These are phyloP conservation scores for Meyerozyma sp. DNA, from an alignment of 1,139 yeast species.

Conservation along the genomic window DNA sequence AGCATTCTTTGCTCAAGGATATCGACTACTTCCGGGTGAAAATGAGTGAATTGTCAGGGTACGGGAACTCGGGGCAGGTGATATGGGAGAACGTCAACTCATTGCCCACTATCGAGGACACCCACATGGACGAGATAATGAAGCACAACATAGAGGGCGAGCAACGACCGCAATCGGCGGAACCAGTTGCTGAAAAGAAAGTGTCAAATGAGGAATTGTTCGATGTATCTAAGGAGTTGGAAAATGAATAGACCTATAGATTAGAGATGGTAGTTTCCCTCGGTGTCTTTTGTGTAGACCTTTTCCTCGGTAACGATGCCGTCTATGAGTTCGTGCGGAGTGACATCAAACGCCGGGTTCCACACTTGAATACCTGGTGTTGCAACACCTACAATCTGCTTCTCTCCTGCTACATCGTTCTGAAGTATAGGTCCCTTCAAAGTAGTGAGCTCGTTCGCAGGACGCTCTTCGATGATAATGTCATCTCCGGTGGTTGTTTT, in stretches of 20 bases:
- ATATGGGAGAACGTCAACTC: slow-evolving; percentile 62
- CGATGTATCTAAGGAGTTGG: not conserved
- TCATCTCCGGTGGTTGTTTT: slow-evolving; percentile 61
- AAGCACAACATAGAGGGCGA: slow-evolving; percentile 31
- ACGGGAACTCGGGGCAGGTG: slow-evolving; percentile 62
- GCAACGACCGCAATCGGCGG: not conserved
- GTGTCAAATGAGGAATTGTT: not conserved
- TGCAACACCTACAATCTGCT: slow-evolving; percentile 65
- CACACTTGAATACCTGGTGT: slow-evolving; percentile 84
- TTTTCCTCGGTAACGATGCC: slow-evolving; percentile 81
- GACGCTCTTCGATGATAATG: slow-evolving; percentile 85
- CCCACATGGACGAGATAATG: slow-evolving; percentile 44
- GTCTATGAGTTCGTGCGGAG: slow-evolving; percentile 78
- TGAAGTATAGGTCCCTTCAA: slow-evolving; percentile 56
- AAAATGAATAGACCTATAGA: slow-evolving; percentile 1
- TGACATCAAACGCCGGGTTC: slow-evolving; percentile 96
- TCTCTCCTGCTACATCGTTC: slow-evolving; percentile 38
- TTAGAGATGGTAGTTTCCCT: slow-evolving; percentile 41
- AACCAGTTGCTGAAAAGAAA: not conserved
- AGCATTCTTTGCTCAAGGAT: slow-evolving; percentile 52
- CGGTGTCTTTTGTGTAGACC: slow-evolving; percentile 40
- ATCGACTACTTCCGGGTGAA: slow-evolving; percentile 62
- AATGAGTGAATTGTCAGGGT: slow-evolving; percentile 54
- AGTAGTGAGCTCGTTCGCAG: slow-evolving; percentile 69
- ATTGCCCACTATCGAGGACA: slow-evolving; percentile 47